Evolutionary conservation across 2,329 filamentous ascomycete genomes (phyloP), one percentile per base, ranked within the genome.

Genomic region (Aureobasidium musti): DNA sequence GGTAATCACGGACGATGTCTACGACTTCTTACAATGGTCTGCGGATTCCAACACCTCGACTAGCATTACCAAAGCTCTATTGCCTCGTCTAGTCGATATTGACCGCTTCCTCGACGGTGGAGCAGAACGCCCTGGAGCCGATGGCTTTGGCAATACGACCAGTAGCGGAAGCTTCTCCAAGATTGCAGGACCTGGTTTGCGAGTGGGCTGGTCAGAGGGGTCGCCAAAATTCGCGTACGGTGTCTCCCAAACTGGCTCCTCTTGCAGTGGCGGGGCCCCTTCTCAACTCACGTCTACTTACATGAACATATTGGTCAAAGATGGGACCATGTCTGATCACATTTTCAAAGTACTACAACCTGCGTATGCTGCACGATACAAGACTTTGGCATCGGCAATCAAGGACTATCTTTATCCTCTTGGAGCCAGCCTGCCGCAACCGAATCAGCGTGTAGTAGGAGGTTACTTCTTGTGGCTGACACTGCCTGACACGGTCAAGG

Each of bases 141-240:
- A 87, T 76, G 82, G 82, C 50, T 97, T 94, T 74, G 92, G 94
- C 13, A 89, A 98, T 76, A 85, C 87, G 11, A 82, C 93, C 41
- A 93, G 90, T 72, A 98, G 98, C 75, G 92, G 91, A 26, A 92
- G 89, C 7, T 98, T 98, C 77, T 91, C 88, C 75, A 99, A 99
- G 77, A 87, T 98, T 43, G 84, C 87, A 33, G 92, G 87, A 0
- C 92, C 94, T 0, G 95, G 94, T 0, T 78, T 90, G 60, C 84
- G 94, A 14, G 93, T 91, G 0, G 94, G 94, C n/a, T 98, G 93
- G 93, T 86, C 88, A 1, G 92, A 97, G 75, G 89, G 85, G 0
- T 88, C 87, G 6, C 80, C 83, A 63, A 87, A 84, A 71, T 78
- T 91, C 66, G 82, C 83, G 5, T 83, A 82, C 72, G 86, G 83